Base-by-base conservation (phyloP, 2,329 filamentous ascomycete genomes). In the Arthrobotrys sinensis region DNA sequence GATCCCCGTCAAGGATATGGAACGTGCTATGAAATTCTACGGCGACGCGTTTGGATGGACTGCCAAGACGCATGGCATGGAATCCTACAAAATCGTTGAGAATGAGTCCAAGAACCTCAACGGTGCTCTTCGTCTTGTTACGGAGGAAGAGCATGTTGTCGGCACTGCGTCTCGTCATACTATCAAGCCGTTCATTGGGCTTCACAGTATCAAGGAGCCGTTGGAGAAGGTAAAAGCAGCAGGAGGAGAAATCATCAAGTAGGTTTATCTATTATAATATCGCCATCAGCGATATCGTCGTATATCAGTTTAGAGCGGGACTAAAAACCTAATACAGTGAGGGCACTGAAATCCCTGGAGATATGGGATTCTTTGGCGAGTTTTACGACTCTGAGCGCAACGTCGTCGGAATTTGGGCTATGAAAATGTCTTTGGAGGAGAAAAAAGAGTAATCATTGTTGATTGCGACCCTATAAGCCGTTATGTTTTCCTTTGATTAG, bases 301-400 rank as follows among this genome's bases (percentile, higher is more conserved):
- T 28, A 28, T 2, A 28, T 28, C 2, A 28, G 2, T 2, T 28
- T 28, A 4, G 24, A 28, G 2, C 2, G 24, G 24, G 2, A 4
- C 24, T 28, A 2, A 28, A 2, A 28, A 45, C 40, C 3, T 16
- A 45, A 55, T 57, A 48, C 19, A 78, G 75, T 60, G 19, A 32
- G 5, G 75, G 75, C 2, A 45, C 53, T 21, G 67, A 53, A 4
- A 78, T 78, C 19, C 75, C 75, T n/a, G 46, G 53, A 19, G 36
- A 72, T 40, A 72, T 71, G 67, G 75, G 75, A 1, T 78, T 52
- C 28, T 46, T 5, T 46, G 75, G 24, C 24, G 52, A 72, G 19
- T 72, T 78, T 24, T 78, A 72, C 24, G 75, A 78, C 12, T 72
- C 75, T 7, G 75, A 78, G 63, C 67, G 62, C 43, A 78, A 78